Conservation (phyloP, 2,329 filamentous ascomycete species). For the Leptographium wingfieldii region DNA sequence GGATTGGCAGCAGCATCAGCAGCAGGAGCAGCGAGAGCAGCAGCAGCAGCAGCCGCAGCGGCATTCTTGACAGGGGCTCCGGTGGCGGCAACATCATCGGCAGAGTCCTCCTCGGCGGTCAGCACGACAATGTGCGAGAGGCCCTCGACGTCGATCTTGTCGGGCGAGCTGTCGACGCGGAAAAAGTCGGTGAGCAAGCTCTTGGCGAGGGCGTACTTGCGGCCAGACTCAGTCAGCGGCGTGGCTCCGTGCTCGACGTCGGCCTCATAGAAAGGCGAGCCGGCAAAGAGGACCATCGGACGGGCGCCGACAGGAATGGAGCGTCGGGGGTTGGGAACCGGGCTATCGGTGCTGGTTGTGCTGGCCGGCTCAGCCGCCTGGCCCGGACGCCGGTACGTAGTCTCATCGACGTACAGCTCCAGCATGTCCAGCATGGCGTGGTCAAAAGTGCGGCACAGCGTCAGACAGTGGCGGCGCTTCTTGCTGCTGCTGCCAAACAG, state of each 20-base stretch:
- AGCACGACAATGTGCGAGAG: constrained; percentile 83
- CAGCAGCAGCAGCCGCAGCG: not conserved
- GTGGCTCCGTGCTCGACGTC: constrained; percentile 61
- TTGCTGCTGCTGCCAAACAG: constrained; percentile 79
- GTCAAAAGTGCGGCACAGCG: constrained; percentile 68
- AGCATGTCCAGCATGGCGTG: constrained; percentile 90
- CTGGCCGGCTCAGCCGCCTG: constrained; percentile 25
- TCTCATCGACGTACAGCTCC: constrained; percentile 71
- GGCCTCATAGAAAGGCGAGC: constrained; percentile 40
- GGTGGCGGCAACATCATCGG: too few species aligned
- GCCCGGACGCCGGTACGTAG: constrained; percentile 53
- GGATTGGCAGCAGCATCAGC: constrained; percentile 34
- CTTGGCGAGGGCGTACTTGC: constrained; percentile 66
- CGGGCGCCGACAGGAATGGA: constrained; percentile 71
- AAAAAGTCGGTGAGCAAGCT: constrained; percentile 84
- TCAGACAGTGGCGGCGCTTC: constrained; percentile 89
- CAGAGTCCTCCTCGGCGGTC: constrained; percentile 50
- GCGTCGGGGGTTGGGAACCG: constrained; percentile 4
- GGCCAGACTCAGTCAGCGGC: constrained; percentile 8
- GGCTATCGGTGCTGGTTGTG: not conserved
- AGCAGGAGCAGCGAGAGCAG: constrained; percentile 18
- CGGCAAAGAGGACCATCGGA: constrained; percentile 79
- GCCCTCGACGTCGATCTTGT: constrained; percentile 87
- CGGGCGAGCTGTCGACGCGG: constrained; percentile 59
- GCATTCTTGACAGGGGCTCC: too few species aligned